Conservation (phyloP, 345 rosid genomes). For the Hirschfeldia incana region DNA sequence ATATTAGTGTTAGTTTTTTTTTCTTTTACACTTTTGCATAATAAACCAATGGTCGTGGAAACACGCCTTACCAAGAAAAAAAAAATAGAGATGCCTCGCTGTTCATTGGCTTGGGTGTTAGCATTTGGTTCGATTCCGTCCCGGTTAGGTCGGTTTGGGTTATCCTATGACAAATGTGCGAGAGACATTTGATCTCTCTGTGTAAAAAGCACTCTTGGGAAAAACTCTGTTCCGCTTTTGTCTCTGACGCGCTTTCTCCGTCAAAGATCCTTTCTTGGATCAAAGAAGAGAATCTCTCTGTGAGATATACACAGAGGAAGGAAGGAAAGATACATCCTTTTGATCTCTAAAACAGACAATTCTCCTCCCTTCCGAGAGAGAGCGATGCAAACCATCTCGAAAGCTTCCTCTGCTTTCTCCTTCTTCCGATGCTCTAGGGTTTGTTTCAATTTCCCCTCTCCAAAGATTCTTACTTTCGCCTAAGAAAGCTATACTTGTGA, state of each 20-base stretch:
- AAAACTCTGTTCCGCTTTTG: background rate
- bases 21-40: no score
- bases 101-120: background rate
- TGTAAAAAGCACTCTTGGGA: background rate
- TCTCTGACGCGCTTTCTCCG: conserved; percentile 15
- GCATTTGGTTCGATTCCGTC: background rate
- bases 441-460: conserved; percentile 17
- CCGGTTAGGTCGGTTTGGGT: background rate
- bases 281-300: conserved; percentile 13
- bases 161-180: background rate
- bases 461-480: background rate
- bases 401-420: conserved; percentile 74
- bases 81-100: background rate
- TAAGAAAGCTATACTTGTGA: no score
- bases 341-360: background rate
- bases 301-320: background rate
- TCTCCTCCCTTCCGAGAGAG: background rate
- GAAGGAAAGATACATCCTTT: background rate
- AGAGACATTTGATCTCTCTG: background rate
- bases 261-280: conserved; percentile 3
- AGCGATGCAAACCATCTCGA: conserved; percentile 64
- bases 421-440: conserved; percentile 71
- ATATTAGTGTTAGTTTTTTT: no score
- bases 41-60: no score
- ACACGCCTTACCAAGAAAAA: no score